phyloP scores from a whole-genome alignment of 2,329 filamentous ascomycete genomes.

The Cercospora beticola region DNA sequence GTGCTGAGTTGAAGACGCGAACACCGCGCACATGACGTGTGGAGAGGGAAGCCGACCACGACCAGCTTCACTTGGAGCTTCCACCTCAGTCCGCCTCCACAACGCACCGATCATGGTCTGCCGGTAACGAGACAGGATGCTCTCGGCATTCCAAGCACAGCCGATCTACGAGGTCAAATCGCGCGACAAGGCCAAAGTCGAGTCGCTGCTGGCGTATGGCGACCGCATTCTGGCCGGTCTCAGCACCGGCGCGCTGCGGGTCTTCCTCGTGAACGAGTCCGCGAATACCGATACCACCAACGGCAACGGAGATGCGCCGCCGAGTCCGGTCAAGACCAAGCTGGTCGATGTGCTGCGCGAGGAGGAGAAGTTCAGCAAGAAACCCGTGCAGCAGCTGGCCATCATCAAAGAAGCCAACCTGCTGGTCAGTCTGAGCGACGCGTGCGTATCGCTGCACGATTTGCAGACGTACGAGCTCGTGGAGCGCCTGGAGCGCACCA shows the following conservation, averaged over 20 bases:
- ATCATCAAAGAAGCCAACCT: slow-evolving; percentile 94
- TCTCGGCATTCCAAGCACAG: slow-evolving; percentile 94
- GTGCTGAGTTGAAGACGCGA: background rate
- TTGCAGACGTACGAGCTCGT: slow-evolving; percentile 79
- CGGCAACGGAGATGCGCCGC: slow-evolving; percentile 33
- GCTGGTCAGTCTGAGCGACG: slow-evolving; percentile 86
- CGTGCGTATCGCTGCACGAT: slow-evolving; percentile 85
- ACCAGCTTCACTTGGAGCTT: background rate
- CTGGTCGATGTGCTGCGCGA: slow-evolving; percentile 84
- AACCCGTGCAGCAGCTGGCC: slow-evolving; percentile 88
- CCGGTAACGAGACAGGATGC: slow-evolving; percentile 45
- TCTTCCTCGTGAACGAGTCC: slow-evolving; percentile 83
- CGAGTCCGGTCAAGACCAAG: slow-evolving; percentile 37
- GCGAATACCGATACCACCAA: slow-evolving; percentile 32
- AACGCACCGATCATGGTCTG: slow-evolving; percentile 9
- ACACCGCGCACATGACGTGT: slow-evolving; percentile 7
- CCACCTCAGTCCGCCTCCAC: background rate
- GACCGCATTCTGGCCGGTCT: slow-evolving; percentile 90
- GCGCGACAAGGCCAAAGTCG: slow-evolving; percentile 95
- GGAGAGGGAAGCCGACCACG: background rate
- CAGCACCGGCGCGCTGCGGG: slow-evolving; percentile 81
- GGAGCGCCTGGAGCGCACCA: slow-evolving; percentile 77
- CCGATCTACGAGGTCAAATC: slow-evolving; percentile 95
- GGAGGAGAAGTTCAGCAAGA: slow-evolving; percentile 87
- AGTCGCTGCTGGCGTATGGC: slow-evolving; percentile 89